Evolutionary conservation across 176 grass and related monocot genomes (phyloP), one percentile per base, ranked within the genome.

Genomic region (Carex cristatella): DNA sequence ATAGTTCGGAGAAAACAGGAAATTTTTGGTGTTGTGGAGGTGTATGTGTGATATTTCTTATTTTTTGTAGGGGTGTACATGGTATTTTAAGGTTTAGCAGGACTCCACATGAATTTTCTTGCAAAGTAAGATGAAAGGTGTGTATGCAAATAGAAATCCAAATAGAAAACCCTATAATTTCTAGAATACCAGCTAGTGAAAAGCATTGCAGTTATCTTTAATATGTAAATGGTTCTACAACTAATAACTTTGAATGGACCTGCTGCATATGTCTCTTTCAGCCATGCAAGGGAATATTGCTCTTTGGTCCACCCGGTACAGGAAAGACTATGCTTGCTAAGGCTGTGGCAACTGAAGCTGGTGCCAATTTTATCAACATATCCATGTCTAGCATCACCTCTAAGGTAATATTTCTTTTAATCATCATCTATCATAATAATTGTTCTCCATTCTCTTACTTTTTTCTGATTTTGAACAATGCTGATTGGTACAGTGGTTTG

Each of bases 271-370:
- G 32, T 81, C 32, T 83, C 31, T 84, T 42, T 71, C 88, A 98
- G 95, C 95, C 95, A 54, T 98, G 95, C 31, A 98, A 98, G 71
- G 95, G 95, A 53, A 95, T 95, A 93, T 87, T 98, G 69, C 95
- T 98, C 32, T 98, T 98, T 89, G 95, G 95, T 82, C 95, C 95
- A 63, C 95, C 93, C 81, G 95, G 95, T 63, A 95, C 93, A 11
- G 95, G 95, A 48, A 98, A 98, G 87, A 98, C 95, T 44, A 98
- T 98, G 95, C 95, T 98, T 88, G 95, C 95, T 82, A 98, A 98
- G 93, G 95, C 95, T 88, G 95, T 98, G 90, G 95, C 95, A 13
- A 98, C 95, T 57, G 95, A 98, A 84, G 95, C 95, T 69, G 95
- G 95, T 81, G 93, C 95, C 69, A 98, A 98, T 72, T 98, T 98